Evolutionary conservation across 495 filamentous ascomycete genomes (phyloP).

Genomic region (Penicilliopsis zonata): DNA sequence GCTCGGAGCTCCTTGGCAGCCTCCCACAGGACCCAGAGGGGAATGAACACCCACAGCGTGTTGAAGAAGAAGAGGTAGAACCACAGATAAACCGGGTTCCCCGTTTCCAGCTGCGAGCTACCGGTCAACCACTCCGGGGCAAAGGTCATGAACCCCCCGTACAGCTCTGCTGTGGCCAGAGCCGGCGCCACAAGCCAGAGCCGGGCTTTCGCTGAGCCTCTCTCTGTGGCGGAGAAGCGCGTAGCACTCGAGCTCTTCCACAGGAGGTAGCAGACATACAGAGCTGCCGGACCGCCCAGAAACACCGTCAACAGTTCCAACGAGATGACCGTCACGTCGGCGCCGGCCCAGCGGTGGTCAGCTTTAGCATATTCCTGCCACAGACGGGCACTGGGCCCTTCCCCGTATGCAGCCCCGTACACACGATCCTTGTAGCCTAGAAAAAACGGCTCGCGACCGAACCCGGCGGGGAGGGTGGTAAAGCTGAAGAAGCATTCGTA

Average conservation of each 20-base stretch:
- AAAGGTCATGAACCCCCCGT: constrained; percentile 97
- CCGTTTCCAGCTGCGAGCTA: constrained; percentile 61
- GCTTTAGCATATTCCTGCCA: constrained; percentile 95
- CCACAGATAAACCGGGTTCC: constrained; percentile 78
- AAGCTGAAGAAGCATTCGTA: constrained; percentile 86
- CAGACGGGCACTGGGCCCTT: constrained; percentile 49
- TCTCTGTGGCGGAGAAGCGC: constrained; percentile 6
- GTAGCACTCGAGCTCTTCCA: constrained; percentile 14
- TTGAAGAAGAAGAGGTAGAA: constrained; percentile 90
- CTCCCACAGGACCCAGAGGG: constrained; percentile 63
- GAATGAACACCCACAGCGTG: constrained; percentile 74
- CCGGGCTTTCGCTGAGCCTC: constrained; percentile 36
- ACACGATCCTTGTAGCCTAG: constrained; percentile 39
- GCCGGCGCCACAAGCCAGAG: constrained; percentile 59
- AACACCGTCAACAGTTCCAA: constrained; percentile 81
- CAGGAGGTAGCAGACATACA: constrained; percentile 58
- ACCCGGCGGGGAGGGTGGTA: constrained; percentile 25
- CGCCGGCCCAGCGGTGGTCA: constrained; percentile 68
- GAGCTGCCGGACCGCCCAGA: constrained; percentile 59
- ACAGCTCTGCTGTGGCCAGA: constrained; percentile 86
- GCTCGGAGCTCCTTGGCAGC: constrained; percentile 45
- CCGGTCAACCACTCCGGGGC: constrained; percentile 84
- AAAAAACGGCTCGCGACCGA: constrained; percentile 36
- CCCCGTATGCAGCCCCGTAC: constrained; percentile 65
- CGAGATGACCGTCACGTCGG: constrained; percentile 66